Evolutionary conservation across 2,329 filamentous ascomycete species (phyloP).

Genomic region (Rhytidhysteron rufulum): DNA sequence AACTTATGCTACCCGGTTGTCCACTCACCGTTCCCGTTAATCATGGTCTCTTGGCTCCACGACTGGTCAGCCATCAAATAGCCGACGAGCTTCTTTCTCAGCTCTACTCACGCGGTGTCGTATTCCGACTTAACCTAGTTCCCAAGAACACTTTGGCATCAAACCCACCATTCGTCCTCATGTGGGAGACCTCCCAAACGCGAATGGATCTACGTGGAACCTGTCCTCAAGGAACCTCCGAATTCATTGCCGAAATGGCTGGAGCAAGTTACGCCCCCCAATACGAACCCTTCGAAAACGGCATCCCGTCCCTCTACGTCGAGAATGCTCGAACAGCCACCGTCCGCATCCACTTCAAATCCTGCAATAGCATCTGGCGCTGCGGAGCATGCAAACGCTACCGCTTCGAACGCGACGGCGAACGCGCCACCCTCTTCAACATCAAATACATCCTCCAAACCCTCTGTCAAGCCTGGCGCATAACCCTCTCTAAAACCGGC

Average conservation of each 20-base stretch:
- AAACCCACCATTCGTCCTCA: not conserved
- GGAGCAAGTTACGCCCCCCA: not conserved
- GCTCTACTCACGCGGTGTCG: not conserved
- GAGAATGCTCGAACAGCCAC: not conserved
- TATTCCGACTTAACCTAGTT: not conserved
- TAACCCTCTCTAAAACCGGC: not conserved
- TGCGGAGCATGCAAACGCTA: not conserved
- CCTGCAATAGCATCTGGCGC: not conserved
- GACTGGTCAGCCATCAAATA: not conserved
- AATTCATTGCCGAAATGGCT: not conserved
- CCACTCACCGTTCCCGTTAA: not conserved
- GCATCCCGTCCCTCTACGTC: not conserved
- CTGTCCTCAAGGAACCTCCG: not conserved
- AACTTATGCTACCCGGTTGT: not conserved
- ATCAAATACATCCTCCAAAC: not conserved
- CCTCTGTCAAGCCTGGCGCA: not conserved
- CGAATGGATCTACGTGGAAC: conserved; percentile 3
- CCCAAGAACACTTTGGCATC: not conserved
- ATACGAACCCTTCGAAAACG: not conserved
- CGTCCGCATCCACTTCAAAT: not conserved
- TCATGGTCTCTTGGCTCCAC: not conserved
- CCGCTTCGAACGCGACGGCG: not conserved
- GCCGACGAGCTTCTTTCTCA: not conserved
- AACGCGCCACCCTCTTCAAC: not conserved
- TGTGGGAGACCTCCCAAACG: not conserved